A percentile compares a stretch with the other conserved stretches of the same genome.
Conservation (phyloP, 208 protist species). For the Crithidia fasciculata region DNA sequence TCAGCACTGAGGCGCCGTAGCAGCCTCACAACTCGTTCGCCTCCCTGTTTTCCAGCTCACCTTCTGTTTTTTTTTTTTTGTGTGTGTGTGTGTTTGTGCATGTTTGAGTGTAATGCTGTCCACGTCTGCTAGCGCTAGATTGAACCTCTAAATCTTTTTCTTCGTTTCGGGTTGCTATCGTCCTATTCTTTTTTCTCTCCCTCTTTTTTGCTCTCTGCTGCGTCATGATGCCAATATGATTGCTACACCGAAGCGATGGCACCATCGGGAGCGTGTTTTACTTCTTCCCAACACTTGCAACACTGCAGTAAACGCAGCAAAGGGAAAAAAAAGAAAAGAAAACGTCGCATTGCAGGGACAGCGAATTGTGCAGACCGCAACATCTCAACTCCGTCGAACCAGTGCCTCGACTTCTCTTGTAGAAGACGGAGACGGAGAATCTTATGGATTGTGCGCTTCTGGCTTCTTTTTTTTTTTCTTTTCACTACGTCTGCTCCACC, state of each 20-base stretch:
- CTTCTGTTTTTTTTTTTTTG: neutral
- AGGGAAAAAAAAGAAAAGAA: too few species aligned
- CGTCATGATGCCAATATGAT: neutral
- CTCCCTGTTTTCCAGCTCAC: neutral
- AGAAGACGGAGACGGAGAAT: too few species aligned
- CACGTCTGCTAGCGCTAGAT: neutral
- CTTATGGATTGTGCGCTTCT: neutral
- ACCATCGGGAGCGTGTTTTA: too few species aligned
- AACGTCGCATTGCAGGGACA: too few species aligned
- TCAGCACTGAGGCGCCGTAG: conserved; percentile 50
- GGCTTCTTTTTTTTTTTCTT: neutral
- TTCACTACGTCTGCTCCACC: neutral
- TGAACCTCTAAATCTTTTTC: neutral
- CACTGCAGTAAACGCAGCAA: too few species aligned
- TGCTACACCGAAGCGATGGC: too few species aligned
- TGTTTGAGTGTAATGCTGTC: neutral
- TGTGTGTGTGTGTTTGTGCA: neutral
- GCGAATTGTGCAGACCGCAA: too few species aligned
- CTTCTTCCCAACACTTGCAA: too few species aligned
- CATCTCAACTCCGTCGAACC: too few species aligned
- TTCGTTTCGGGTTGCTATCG: neutral
- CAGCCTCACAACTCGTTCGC: neutral
- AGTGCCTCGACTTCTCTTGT: too few species aligned
- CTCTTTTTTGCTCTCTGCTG: neutral
- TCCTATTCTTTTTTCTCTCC: neutral